Conservation (phyloP, 441 rosid species). For the Pelargonium cotyledonis region DNA sequence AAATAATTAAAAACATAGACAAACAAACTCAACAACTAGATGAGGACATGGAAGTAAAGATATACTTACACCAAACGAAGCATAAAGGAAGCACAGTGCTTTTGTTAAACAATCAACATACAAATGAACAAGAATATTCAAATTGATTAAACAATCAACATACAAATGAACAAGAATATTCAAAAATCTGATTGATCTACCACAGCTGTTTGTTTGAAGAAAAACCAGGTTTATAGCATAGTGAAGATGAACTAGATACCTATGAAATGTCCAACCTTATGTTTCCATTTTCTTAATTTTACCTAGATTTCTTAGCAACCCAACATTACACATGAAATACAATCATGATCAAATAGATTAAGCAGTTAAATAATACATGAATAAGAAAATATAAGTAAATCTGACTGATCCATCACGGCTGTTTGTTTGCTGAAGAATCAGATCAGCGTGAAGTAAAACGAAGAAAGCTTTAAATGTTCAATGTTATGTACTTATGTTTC, state of each 20-base stretch:
- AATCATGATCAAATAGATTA: no score
- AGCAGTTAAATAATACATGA: no score
- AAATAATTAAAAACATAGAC: background rate
- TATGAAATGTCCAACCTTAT: background rate
- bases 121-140: no score
- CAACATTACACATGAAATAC: no score
- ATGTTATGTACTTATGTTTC: no score
- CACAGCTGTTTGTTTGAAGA: background rate
- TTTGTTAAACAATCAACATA: conserved; percentile 39
- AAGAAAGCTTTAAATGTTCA: no score
- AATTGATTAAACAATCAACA: background rate
- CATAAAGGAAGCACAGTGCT: conserved; percentile 49
- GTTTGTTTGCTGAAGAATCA: no score
- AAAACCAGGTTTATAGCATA: background rate
- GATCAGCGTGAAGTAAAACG: no score
- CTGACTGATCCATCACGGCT: no score
- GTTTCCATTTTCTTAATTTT: no score
- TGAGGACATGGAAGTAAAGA: background rate
- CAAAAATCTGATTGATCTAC: background rate
- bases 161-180: background rate
- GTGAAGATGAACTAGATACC: background rate
- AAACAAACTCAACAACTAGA: background rate
- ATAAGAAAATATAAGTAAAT: no score
- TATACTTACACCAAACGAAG: conserved; percentile 47
- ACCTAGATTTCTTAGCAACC: no score